Conservation (phyloP, 257 asterid genomes). For the Prunella vulgaris region DNA sequence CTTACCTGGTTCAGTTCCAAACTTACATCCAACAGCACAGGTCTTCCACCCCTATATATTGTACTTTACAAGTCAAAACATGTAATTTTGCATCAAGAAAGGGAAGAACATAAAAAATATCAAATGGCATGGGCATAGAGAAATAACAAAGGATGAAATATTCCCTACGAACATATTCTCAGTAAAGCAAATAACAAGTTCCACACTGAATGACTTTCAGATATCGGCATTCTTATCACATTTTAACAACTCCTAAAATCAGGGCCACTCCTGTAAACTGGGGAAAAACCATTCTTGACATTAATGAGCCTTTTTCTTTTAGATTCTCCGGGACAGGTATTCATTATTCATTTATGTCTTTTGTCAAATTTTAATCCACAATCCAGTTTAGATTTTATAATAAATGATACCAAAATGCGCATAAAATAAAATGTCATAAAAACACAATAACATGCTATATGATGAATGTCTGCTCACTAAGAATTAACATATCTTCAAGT, state of each 20-base stretch:
- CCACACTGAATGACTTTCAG: background rate
- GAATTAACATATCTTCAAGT: background rate
- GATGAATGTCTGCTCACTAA: background rate
- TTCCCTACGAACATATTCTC: background rate
- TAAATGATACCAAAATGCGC: background rate
- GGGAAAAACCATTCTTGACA: background rate
- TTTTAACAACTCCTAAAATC: background rate
- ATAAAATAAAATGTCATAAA: conserved; percentile 18
- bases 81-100: background rate
- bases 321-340: no score
- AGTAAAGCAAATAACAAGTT: background rate
- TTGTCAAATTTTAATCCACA: conserved; percentile 1
- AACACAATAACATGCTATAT: no score
- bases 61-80: conserved; percentile 11
- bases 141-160: background rate
- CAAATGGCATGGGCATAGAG: background rate
- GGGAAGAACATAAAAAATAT: background rate
- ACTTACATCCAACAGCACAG: conserved; percentile 81
- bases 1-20: conserved; percentile 37
- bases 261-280: background rate
- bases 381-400: conserved; percentile 10
- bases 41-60: conserved; percentile 57
- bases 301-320: conserved; percentile 8
- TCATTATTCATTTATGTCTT: background rate
- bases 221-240: background rate